Conservation (phyloP, 768 basidiomycete species). For the Hortiboletus flavorubellus region DNA sequence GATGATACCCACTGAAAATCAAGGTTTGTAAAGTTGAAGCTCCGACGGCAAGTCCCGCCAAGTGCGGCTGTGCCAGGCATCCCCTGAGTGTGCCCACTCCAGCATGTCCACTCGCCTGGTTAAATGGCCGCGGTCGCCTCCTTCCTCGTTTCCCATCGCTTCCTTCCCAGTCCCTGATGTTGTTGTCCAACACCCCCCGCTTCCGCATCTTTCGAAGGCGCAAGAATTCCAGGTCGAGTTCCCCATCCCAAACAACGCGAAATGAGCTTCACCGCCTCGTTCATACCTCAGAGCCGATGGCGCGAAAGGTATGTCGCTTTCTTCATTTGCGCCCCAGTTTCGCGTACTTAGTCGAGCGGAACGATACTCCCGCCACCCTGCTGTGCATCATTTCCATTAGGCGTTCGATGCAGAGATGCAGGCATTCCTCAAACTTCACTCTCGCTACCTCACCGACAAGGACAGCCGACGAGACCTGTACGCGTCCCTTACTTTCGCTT, state of each 20-base stretch:
- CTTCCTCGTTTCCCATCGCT: constrained; percentile 25
- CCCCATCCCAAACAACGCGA: constrained; percentile 50
- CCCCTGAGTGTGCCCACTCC: neutral
- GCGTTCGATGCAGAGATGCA: constrained; percentile 93
- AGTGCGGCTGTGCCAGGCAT: constrained; percentile 20
- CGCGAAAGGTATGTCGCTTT: constrained; percentile 49
- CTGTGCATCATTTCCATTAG: constrained; percentile 24
- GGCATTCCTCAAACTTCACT: constrained; percentile 94
- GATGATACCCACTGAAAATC: constrained; percentile 48
- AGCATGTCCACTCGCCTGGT: constrained; percentile 18
- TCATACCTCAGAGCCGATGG: constrained; percentile 48
- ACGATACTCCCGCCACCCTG: neutral
- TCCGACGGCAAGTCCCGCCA: constrained; percentile 26
- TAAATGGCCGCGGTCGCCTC: constrained; percentile 22
- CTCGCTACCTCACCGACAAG: constrained; percentile 86
- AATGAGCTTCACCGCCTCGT: constrained; percentile 70
- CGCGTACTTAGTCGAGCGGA: constrained; percentile 31
- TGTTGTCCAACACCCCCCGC: constrained; percentile 33
- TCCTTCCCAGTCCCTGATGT: constrained; percentile 15
- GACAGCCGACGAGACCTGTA: constrained; percentile 87
- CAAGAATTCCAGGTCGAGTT: constrained; percentile 40
- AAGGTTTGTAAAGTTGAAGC: constrained; percentile 35
- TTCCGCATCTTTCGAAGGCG: constrained; percentile 37
- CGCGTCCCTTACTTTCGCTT: constrained; percentile 28
- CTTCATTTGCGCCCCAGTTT: constrained; percentile 33